These are phyloP conservation scores for Stylosanthes scabra DNA, from an alignment of 331 rosid species.

Conservation along the genomic window DNA sequence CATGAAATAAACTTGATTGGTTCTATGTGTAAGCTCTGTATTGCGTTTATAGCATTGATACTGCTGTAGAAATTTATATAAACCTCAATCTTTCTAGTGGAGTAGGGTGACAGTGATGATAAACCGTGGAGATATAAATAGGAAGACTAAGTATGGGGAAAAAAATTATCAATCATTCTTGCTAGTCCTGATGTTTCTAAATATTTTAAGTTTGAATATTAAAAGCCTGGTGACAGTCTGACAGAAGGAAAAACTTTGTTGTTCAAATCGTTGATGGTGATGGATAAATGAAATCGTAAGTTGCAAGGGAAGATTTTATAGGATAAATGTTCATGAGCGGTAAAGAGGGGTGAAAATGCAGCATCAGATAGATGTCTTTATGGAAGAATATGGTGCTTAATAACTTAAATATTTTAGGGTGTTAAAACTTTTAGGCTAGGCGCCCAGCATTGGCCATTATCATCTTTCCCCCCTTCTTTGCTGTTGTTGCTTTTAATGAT, in stretches of 20 bases:
- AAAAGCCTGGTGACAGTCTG: neutral
- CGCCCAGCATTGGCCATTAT: conserved; percentile 23
- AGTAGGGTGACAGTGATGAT: conserved; percentile 18
- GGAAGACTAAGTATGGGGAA: conserved; percentile 23
- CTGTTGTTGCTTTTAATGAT: conserved; percentile 21
- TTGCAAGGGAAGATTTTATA: conserved; percentile 16
- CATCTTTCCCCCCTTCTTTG: neutral
- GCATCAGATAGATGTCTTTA: neutral
- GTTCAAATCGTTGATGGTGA: conserved; percentile 15
- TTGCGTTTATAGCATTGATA: conserved; percentile 15
- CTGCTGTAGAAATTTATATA: neutral
- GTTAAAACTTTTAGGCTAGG: neutral
- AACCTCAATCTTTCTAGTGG: neutral
- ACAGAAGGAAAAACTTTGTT: conserved; percentile 8
- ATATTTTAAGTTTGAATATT: neutral
- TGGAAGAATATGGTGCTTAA: conserved; percentile 9
- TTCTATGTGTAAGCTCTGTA: conserved; percentile 6
- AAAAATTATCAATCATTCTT: conserved; percentile 11
- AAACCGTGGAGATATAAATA: conserved; percentile 1
- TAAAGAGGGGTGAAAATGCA: conserved; percentile 16
- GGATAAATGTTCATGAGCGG: neutral
- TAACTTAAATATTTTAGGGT: conserved; percentile 10
- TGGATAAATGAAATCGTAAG: conserved; percentile 21
- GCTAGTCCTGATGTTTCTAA: neutral
- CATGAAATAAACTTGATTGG: neutral